These are phyloP conservation scores for Chaetomium sp. DNA, from an alignment of 2,329 filamentous ascomycete species.

Conservation along the genomic window DNA sequence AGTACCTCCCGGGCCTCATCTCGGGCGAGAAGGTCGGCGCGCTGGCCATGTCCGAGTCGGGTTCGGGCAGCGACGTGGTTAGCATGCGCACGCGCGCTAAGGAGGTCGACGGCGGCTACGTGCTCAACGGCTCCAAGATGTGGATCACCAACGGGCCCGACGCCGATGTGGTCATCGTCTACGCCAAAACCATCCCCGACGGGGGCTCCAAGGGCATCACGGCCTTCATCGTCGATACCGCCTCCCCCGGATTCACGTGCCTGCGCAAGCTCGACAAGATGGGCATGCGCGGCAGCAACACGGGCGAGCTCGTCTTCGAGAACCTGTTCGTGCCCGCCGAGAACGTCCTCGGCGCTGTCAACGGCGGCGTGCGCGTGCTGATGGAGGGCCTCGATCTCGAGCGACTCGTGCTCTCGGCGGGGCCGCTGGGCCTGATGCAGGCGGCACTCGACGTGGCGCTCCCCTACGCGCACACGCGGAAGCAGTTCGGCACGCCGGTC, in stretches of 20 bases:
- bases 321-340: slow-evolving; percentile 83
- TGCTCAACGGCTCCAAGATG: slow-evolving; percentile 93
- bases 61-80: slow-evolving; percentile 89
- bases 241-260: slow-evolving; percentile 75
- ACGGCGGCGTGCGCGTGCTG: slow-evolving; percentile 83
- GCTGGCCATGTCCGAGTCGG: slow-evolving; percentile 92
- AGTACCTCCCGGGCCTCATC: slow-evolving; percentile 78
- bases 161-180: slow-evolving; percentile 91
- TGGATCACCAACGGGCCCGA: slow-evolving; percentile 99
- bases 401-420: slow-evolving; percentile 85
- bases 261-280: slow-evolving; percentile 94
- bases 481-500: slow-evolving; percentile 85
- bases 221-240: slow-evolving; percentile 83
- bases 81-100: slow-evolving; percentile 89
- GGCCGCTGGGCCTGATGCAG: slow-evolving; percentile 93
- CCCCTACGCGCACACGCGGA: slow-evolving; percentile 85
- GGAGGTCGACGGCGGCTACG: slow-evolving; percentile 78
- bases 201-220: slow-evolving; percentile 88
- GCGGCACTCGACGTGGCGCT: slow-evolving; percentile 81
- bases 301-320: slow-evolving; percentile 90
- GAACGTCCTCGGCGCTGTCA: slow-evolving; percentile 77
- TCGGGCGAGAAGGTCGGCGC: slow-evolving; percentile 81
- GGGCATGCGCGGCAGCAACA: slow-evolving; percentile 96
- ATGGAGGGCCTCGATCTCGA: slow-evolving; percentile 98
- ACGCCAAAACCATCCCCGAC: slow-evolving; percentile 87